Base-by-base conservation (phyloP, 345 rosid species). In the Limnanthes douglasii region DNA sequence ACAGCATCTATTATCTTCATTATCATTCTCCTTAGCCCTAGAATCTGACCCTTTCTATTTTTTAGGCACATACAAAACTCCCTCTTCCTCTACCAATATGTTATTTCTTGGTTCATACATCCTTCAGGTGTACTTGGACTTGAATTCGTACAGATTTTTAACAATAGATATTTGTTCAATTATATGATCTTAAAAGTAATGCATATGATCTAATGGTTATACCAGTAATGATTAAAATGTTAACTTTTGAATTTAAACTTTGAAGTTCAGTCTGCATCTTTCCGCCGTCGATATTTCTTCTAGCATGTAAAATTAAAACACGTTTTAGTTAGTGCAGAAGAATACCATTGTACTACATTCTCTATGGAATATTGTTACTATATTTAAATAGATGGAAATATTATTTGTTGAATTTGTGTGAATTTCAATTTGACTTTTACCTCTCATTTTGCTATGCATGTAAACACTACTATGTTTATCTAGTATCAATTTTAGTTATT, bases 221-320 rank as follows among this genome's bases (percentile, higher is more conserved):
- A n/a, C n/a, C n/a, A n/a, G n/a, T n/a, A n/a, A n/a, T n/a, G n/a
- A n/a, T n/a, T n/a, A n/a, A n/a, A n/a, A n/a, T n/a, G n/a, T n/a
- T n/a, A 77, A 86, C 95, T 80, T 62, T 70, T 1, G 92, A 75
- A 48, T 65, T 90, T 60, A 74, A 57, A 31, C 67, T 68, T 58
- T 66, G 67, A 10, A 90, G 67, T 55, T 80, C 78, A n/a, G 62
- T 56, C 43, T 74, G 72, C 68, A 90, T 50, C 56, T 68, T 80
- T 57, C 61, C 68, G 10, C 70, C 78, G 41, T 72, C 32, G 6
- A 51, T 46, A 35, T 35, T 28, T 53, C 86, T 50, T 42, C 73
- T 68, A 61, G 28, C 45, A 53, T 24, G 32, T 32, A 31, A 31
- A 37, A 37, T 22, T 7, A 11, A 34, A 18, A 35, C 39, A n/a